Evolutionary conservation across 1,139 yeast genomes (phyloP), one percentile per base, ranked within the genome.

Genomic region (Nadsonia commutata): DNA sequence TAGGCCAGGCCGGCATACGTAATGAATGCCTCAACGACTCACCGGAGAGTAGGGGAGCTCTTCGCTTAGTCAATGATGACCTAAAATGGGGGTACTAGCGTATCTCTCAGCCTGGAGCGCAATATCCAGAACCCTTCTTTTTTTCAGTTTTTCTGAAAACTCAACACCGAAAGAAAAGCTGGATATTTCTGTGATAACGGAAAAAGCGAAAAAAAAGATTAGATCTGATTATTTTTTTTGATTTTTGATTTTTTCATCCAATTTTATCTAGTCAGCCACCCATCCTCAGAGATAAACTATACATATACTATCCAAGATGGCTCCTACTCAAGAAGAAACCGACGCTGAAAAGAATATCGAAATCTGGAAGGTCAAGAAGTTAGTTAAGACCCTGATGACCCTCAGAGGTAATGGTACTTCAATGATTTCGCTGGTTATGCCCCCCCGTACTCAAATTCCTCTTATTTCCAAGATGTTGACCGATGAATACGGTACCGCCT

Each of bases 351-450:
- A 83, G 70, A 88, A 86, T 68, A 90, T 90, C 63, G 95, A 90
- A 71, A 86, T 90, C 70, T 90, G 98, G 98, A 90, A 90, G 78
- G 80, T 90, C 73, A 88, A 88, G 72, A 90, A 90, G 68, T 56
- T 60, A 43, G 60, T 60, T 52, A 81, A 80, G 65, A 77, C 84
- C 49, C 73, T 90, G 57, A 93, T 88, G 62, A 68, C 68, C 58
- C 97, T 97, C 46, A 76, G 95, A 65, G 97, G 98, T 64, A 90
- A 90, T 61, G 98, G 98, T 65, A 90, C 98, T 42, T 90, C 98
- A 31, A 90, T 90, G 97, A 90, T 90, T 59, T 86, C 97, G 27
- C 72, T 90, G 62, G 83, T 90, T 56, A 84, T 90, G 51, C 94
- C 98, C 40, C 98, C 98, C 55, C 81, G 76, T 61, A 93, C 94